Conservation (phyloP, 441 rosid species). For the Adansonia madagascariensis region DNA sequence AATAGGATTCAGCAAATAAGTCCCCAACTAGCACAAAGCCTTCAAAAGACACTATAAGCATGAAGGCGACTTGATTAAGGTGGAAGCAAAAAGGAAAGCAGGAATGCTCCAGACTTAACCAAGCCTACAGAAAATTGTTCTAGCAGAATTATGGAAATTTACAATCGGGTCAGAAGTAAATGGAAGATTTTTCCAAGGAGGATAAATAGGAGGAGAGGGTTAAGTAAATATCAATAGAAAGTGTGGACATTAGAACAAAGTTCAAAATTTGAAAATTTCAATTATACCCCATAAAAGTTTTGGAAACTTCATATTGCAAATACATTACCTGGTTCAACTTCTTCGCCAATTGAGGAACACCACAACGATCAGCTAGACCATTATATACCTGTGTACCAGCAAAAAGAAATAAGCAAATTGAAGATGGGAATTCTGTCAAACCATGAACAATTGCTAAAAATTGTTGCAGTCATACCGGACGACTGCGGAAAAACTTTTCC, state of each 20-base stretch:
- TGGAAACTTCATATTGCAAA: conserved; percentile 8
- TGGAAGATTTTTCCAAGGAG: neutral
- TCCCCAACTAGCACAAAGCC: neutral
- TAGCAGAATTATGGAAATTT: conserved; percentile 5
- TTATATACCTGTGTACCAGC: conserved; percentile 62
- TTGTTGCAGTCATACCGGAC: conserved; percentile 64
- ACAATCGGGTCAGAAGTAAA: conserved; percentile 1
- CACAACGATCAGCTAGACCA: conserved; percentile 83
- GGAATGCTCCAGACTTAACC: neutral
- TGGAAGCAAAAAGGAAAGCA: neutral
- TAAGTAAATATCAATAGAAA: neutral
- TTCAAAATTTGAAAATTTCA: no score
- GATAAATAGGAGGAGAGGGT: neutral
- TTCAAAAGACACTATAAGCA: conserved; percentile 32
- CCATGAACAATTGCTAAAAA: conserved; percentile 17
- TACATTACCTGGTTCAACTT: conserved; percentile 81
- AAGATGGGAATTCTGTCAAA: conserved; percentile 22
- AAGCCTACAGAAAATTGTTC: neutral
- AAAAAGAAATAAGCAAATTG: neutral
- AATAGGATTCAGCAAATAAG: neutral
- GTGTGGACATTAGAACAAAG: neutral
- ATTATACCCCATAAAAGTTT: no score
- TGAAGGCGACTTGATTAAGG: neutral
- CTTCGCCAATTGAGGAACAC: conserved; percentile 89
- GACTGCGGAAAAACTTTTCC: conserved; percentile 89